A percentile compares a stretch with the other conserved stretches of the same genome.
Conservation (phyloP, 1,139 yeast genomes). For the Taphrina sp. region DNA sequence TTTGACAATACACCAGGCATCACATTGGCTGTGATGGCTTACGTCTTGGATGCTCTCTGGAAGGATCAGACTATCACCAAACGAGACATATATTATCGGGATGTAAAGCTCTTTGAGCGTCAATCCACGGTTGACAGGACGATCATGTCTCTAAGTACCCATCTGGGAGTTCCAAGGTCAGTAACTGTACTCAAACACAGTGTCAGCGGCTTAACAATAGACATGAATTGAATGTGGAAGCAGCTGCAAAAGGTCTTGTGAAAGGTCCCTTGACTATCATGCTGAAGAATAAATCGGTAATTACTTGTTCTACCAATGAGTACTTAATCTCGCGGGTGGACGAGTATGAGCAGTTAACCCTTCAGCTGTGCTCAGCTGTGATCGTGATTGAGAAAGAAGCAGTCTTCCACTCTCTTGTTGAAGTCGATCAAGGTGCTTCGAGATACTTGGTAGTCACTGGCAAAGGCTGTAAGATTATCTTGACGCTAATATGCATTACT, state of each 20-base stretch:
- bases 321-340: conserved; percentile 28
- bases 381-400: conserved; percentile 67
- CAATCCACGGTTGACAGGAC: conserved; percentile 52
- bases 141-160: conserved; percentile 44
- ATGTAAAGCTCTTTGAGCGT: conserved; percentile 55
- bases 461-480: conserved; percentile 8
- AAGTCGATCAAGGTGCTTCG: conserved; percentile 28
- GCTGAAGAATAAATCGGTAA: conserved; percentile 35
- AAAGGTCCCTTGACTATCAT: conserved; percentile 47
- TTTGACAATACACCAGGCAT: neutral
- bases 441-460: conserved; percentile 36
- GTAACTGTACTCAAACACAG: conserved; percentile 33
- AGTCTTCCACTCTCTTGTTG: conserved; percentile 40
- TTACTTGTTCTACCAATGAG: conserved; percentile 38
- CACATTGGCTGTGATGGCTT: conserved; percentile 8
- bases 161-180: conserved; percentile 41
- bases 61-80: conserved; percentile 1
- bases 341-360: neutral
- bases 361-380: conserved; percentile 43
- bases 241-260: conserved; percentile 65
- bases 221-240: conserved; percentile 50
- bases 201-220: conserved; percentile 1
- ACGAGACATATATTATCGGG: conserved; percentile 65
- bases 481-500: neutral
- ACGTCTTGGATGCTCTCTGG: conserved; percentile 19